phyloP scores from a whole-genome alignment of 495 filamentous ascomycete species.

The Xylaria telfairii region DNA sequence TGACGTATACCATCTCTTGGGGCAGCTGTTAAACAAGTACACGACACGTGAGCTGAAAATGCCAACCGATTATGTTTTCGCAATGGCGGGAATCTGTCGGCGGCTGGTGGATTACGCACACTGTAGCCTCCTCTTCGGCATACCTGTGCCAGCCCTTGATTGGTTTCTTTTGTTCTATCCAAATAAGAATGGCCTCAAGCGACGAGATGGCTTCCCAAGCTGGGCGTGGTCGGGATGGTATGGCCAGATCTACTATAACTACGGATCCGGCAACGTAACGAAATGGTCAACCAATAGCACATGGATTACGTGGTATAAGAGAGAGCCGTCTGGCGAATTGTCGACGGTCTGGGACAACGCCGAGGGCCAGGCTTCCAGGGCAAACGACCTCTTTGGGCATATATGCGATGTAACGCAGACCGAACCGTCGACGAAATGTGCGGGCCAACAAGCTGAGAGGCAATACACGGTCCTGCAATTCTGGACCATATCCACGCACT shows the following conservation, averaged over 20 bases:
- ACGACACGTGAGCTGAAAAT: constrained; percentile 23
- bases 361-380: constrained; percentile 2
- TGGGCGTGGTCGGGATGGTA: constrained; percentile 28
- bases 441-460: not conserved
- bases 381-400: constrained; percentile 21
- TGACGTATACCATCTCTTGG: constrained; percentile 23
- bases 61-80: constrained; percentile 22
- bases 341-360: constrained; percentile 8
- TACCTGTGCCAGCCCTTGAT: constrained; percentile 21
- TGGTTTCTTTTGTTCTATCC: constrained; percentile 27
- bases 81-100: constrained; percentile 24
- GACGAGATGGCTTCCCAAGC: constrained; percentile 18
- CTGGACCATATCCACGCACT: constrained; percentile 22
- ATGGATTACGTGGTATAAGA: constrained; percentile 23
- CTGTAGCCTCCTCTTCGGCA: constrained; percentile 23
- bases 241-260: constrained; percentile 18
- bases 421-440: not conserved
- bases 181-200: constrained; percentile 13
- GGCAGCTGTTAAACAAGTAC: constrained; percentile 24
- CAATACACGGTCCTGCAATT: constrained; percentile 18
- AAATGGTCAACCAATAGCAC: constrained; percentile 21
- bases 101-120: constrained; percentile 22
- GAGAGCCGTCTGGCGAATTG: constrained; percentile 10
- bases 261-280: constrained; percentile 22
- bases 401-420: constrained; percentile 20